Conservation (phyloP, 768 basidiomycete genomes). For the Suillus ampliporus region DNA sequence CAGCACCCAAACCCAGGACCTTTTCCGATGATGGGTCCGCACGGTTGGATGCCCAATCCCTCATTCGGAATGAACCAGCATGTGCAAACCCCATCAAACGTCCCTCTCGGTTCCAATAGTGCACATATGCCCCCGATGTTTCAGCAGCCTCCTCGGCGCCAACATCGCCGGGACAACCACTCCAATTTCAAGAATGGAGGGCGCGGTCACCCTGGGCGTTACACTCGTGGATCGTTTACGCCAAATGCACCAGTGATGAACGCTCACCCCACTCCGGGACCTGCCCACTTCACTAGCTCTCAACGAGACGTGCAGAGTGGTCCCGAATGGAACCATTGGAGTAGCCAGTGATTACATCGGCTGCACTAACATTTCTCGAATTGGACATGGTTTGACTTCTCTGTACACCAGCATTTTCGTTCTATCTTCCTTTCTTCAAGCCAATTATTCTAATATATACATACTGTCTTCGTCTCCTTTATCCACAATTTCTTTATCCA, state of each 20-base stretch:
- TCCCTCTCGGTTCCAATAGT: slow-evolving; percentile 20
- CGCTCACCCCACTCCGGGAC: neutral
- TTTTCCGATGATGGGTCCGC: slow-evolving; percentile 21
- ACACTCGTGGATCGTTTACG: slow-evolving; percentile 19
- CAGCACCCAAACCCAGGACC: slow-evolving; percentile 35
- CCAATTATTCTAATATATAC: slow-evolving; percentile 14
- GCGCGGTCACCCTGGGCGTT: slow-evolving; percentile 28
- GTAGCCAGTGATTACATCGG: slow-evolving; percentile 2
- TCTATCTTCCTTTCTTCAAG: slow-evolving; percentile 19
- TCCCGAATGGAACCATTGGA: slow-evolving; percentile 4
- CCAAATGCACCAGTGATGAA: neutral
- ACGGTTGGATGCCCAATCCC: slow-evolving; percentile 34
- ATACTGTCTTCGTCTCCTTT: slow-evolving; percentile 12
- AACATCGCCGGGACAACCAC: slow-evolving; percentile 38
- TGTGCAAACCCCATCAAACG: slow-evolving; percentile 23
- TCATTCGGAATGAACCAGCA: slow-evolving; percentile 27
- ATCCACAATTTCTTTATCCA: slow-evolving; percentile 15
- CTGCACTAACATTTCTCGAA: neutral
- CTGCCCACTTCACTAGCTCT: neutral
- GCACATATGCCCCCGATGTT: slow-evolving; percentile 19
- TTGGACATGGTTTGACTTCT: slow-evolving; percentile 2
- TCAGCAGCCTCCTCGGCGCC: slow-evolving; percentile 38
- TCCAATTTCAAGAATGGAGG: slow-evolving; percentile 27
- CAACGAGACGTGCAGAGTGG: slow-evolving; percentile 3
- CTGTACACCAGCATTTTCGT: slow-evolving; percentile 17